phyloP scores from a whole-genome alignment of 2,329 filamentous ascomycete species.

The Sporothrix phasma region DNA sequence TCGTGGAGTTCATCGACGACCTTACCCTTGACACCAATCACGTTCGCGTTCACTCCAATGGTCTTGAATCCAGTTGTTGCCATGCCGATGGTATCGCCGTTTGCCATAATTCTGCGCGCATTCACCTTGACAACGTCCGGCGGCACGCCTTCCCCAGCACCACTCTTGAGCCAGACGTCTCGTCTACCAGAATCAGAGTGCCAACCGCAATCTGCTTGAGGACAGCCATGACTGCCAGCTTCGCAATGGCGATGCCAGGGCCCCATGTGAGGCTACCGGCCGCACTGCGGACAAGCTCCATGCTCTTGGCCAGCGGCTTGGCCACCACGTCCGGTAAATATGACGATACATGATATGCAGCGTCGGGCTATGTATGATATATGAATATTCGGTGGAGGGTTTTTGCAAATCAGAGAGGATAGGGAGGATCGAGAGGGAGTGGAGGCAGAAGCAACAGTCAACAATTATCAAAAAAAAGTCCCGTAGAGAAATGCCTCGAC shows the following conservation, averaged over 20 bases:
- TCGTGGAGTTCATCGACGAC: background rate
- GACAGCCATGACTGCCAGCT: slow-evolving; percentile 35
- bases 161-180: slow-evolving; percentile 32
- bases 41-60: background rate
- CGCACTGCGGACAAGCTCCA: slow-evolving; percentile 32
- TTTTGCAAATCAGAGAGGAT: background rate
- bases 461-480: background rate
- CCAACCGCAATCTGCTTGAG: slow-evolving; percentile 39
- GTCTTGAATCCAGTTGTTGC: no score
- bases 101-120: background rate
- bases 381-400: background rate
- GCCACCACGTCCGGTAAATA: slow-evolving; percentile 23
- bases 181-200: slow-evolving; percentile 39
- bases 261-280: slow-evolving; percentile 39
- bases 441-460: background rate
- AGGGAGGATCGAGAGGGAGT: no score
- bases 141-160: slow-evolving; percentile 36
- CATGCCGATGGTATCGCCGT: no score
- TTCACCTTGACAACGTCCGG: background rate
- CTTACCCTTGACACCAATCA: background rate
- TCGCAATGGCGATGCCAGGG: slow-evolving; percentile 37
- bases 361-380: background rate
- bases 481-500: no score
- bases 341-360: slow-evolving; percentile 24
- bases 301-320: slow-evolving; percentile 30